Evolutionary conservation across 768 basidiomycete genomes (phyloP), one percentile per base, ranked within the genome.

Genomic region (Cyathus striatus): DNA sequence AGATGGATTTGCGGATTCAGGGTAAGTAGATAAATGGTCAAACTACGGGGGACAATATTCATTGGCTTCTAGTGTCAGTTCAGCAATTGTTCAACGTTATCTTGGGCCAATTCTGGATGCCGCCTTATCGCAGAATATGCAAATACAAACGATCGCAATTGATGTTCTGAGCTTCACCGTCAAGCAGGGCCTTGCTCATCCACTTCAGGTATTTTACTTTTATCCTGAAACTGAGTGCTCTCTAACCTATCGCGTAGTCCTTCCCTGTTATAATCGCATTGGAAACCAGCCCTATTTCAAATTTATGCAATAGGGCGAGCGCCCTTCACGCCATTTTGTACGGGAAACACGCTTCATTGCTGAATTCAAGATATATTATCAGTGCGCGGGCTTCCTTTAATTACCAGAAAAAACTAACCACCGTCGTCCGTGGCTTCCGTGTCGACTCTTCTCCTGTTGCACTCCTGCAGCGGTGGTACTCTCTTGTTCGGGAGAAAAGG

Each of bases 1-100:
- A 0, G 87, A 92, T 54, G 91, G 86, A 1, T 95, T 98, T 59
- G 92, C 95, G 0, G 96, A 98, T 53, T 97, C 95, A 5, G 94
- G 94, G 96, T 97, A 63, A 53, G 79, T 48, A 23, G 9, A n/a
- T 26, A 24, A 6, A 6, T 21, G 33, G n/a, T 2, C 14, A 20
- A 38, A 6, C 23, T 4, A 3, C 35, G 14, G 13, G 7, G 13
- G 20, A 22, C 21, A 17, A 12, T 13, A 13, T 17, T 45, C 10
- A 49, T 32, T 38, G 3, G 7, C 25, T 37, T 48, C 21, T 54
- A 98, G 95, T 21, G 90, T 97, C 47, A 91, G 90, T 61, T 94
- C 95, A 1, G 90, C 91, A 3, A 77, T 99, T 26, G 85, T 97
- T 0, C 96, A 99, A 55, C 87, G 95, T 6, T 98, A 98, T 54